phyloP scores from a whole-genome alignment of 345 rosid species.

The Odontarrhena argentea region DNA sequence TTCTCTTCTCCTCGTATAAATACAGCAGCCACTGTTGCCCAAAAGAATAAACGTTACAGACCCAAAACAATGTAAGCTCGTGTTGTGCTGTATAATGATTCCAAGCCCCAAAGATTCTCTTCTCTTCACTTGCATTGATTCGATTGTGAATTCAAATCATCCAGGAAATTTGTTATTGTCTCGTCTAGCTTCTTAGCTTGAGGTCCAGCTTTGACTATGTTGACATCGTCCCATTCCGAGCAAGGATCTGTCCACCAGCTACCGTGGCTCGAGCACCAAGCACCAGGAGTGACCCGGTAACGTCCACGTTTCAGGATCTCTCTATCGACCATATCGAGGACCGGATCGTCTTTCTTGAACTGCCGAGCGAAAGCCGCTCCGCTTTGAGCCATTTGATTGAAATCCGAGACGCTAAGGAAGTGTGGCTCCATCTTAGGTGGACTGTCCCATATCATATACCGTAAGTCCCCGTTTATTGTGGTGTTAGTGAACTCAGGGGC shows the following conservation, averaged over 20 bases:
- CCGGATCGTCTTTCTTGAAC: constrained; percentile 69
- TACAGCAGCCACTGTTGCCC: constrained; percentile 41
- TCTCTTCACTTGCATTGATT: constrained; percentile 87
- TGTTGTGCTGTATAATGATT: constrained; percentile 35
- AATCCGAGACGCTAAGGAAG: constrained; percentile 63
- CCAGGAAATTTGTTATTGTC: constrained; percentile 65
- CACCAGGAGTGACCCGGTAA: constrained; percentile 68
- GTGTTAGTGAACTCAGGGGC: constrained; percentile 83
- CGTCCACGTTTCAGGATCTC: constrained; percentile 72
- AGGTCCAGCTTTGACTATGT: constrained; percentile 75
- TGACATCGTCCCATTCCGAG: constrained; percentile 91
- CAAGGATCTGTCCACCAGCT: constrained; percentile 92
- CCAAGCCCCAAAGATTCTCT: constrained; percentile 40
- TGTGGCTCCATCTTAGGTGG: constrained; percentile 98
- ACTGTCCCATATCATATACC: constrained; percentile 95
- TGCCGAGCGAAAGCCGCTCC: constrained; percentile 93
- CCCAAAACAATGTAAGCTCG: constrained; percentile 43
- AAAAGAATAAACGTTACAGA: constrained; percentile 47
- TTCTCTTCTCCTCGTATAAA: constrained; percentile 42
- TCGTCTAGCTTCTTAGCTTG: constrained; percentile 72
- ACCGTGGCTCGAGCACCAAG: constrained; percentile 82
- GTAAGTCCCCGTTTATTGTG: constrained; percentile 75
- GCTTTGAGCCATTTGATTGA: constrained; percentile 68
- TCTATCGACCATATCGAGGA: constrained; percentile 70
- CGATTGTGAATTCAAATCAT: constrained; percentile 63